Conservation (phyloP, 2,329 filamentous ascomycete species). For the Fusarium agapanthi region DNA sequence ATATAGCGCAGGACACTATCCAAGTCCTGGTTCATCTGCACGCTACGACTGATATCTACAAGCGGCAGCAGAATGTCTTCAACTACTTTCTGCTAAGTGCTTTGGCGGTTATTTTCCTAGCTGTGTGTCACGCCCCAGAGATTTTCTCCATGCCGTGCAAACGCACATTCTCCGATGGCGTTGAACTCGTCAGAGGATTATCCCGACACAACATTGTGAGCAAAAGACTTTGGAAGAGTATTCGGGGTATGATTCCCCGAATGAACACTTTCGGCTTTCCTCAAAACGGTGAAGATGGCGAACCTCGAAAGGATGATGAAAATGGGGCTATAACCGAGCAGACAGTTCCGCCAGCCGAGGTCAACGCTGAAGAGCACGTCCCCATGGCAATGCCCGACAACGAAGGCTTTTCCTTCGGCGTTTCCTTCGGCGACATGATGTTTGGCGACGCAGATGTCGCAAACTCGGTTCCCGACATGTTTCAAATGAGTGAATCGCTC, state of each 20-base stretch:
- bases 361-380: background rate
- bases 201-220: constrained; percentile 47
- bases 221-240: constrained; percentile 48
- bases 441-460: constrained; percentile 14
- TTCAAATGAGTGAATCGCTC: constrained; percentile 46
- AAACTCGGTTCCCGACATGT: constrained; percentile 44
- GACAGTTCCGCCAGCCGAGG: background rate
- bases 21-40: constrained; percentile 42
- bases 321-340: background rate
- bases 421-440: constrained; percentile 22
- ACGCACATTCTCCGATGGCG: constrained; percentile 45
- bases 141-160: constrained; percentile 51
- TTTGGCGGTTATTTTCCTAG: constrained; percentile 44
- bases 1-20: constrained; percentile 43
- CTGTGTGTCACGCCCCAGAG: constrained; percentile 55
- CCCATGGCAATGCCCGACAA: background rate
- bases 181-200: constrained; percentile 46
- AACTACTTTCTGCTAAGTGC: constrained; percentile 45
- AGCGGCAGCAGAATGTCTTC: constrained; percentile 41
- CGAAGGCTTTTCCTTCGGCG: background rate
- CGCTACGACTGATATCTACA: constrained; percentile 42
- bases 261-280: constrained; percentile 42
- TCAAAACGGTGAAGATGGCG: constrained; percentile 6
- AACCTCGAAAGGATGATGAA: background rate
- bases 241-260: constrained; percentile 46